Percentiles rank a stretch among this genome's conserved stretches.
Conservation (phyloP, 225 moss, liverwort and hornwort genomes). For the Sphagnum contortum region DNA sequence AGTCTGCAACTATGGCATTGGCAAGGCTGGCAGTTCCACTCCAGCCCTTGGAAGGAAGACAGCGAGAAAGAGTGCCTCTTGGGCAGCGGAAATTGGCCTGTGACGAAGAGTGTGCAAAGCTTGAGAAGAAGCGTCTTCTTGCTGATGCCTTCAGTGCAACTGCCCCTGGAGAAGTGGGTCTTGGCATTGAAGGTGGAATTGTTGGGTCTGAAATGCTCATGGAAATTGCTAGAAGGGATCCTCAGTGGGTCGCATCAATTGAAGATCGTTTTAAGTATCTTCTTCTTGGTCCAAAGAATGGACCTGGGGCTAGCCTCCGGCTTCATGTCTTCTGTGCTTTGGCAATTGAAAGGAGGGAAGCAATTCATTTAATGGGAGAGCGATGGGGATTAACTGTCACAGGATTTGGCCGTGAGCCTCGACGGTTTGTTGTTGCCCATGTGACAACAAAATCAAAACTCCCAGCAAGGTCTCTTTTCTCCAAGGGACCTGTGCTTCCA, state of each 20-base stretch:
- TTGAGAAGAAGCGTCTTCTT: slow-evolving; percentile 80
- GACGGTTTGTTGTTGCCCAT: slow-evolving; percentile 72
- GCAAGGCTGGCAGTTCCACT: slow-evolving; percentile 60
- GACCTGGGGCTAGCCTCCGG: slow-evolving; percentile 39
- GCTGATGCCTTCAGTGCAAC: slow-evolving; percentile 96
- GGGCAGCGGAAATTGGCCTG: slow-evolving; percentile 83
- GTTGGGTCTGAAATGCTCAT: slow-evolving; percentile 66
- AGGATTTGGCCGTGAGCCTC: slow-evolving; percentile 78
- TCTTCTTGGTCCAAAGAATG: slow-evolving; percentile 66
- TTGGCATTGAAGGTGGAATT: slow-evolving; percentile 51
- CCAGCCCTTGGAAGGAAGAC: slow-evolving; percentile 64
- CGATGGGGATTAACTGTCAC: slow-evolving; percentile 71
- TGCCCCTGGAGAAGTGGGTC: slow-evolving; percentile 45
- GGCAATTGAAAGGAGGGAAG: slow-evolving; percentile 74
- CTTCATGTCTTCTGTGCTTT: slow-evolving; percentile 77
- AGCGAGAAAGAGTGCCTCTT: slow-evolving; percentile 54
- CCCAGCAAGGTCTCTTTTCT: slow-evolving; percentile 49
- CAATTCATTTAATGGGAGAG: slow-evolving; percentile 73
- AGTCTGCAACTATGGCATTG: slow-evolving; percentile 54
- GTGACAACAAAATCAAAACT: slow-evolving; percentile 80
- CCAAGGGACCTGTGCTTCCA: slow-evolving; percentile 38
- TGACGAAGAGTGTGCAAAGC: slow-evolving; percentile 76
- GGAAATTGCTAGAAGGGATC: slow-evolving; percentile 77
- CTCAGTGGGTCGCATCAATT: slow-evolving; percentile 78
- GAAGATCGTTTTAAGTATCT: slow-evolving; percentile 85